Conservation (phyloP, 345 rosid genomes). For the Syzygium aqueum region DNA sequence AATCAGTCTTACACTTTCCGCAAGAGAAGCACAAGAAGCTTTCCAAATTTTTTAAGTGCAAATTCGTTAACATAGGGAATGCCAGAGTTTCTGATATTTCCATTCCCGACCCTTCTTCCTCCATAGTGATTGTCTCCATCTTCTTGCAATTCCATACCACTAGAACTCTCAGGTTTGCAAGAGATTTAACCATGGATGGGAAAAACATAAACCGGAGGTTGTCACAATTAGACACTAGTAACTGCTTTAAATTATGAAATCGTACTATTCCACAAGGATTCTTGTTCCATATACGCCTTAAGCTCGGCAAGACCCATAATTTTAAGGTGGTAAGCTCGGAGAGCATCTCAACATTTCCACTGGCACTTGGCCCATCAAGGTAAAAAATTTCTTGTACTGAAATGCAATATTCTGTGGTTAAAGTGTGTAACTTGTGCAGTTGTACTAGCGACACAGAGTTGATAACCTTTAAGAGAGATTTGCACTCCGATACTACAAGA, state of each 20-base stretch:
- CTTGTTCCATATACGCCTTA: neutral
- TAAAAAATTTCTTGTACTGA: neutral
- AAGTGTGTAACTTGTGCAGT: neutral
- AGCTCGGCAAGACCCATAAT: neutral
- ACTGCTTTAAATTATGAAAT: neutral
- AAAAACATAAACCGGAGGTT: neutral
- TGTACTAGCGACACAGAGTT: neutral
- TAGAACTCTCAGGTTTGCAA: neutral
- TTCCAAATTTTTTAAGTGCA: fast-evolving
- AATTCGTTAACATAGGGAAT: neutral
- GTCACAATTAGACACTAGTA: neutral
- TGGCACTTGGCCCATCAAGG: neutral
- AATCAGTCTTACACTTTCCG: neutral
- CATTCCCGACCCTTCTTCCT: neutral
- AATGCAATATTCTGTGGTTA: neutral
- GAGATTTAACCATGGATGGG: neutral
- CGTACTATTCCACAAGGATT: neutral
- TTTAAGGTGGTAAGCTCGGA: neutral
- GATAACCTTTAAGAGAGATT: neutral
- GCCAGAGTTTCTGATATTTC: neutral
- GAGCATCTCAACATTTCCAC: neutral
- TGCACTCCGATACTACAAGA: neutral
- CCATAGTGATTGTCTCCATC: neutral
- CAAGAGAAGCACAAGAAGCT: neutral
- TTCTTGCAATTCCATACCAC: neutral